These are phyloP conservation scores for Calonectria henricotiae DNA, from an alignment of 2,329 filamentous ascomycete species.

Conservation along the genomic window DNA sequence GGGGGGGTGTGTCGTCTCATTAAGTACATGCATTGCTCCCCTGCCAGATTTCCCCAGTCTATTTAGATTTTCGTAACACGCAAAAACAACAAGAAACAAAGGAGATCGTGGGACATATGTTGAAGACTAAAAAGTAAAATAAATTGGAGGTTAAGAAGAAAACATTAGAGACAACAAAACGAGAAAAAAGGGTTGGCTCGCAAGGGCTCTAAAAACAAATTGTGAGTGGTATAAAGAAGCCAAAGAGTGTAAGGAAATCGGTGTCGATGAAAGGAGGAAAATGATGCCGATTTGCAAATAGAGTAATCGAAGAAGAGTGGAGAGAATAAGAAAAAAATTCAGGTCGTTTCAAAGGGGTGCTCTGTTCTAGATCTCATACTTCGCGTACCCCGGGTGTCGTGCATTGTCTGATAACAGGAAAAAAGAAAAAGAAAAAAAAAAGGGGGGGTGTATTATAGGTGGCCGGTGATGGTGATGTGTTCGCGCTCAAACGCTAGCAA, in stretches of 20 bases:
- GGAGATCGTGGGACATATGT: conserved; percentile 49
- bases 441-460: conserved; percentile 36
- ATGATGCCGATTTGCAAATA: conserved; percentile 49
- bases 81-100: conserved; percentile 45
- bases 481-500: conserved; percentile 31
- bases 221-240: conserved; percentile 31
- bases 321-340: conserved; percentile 43
- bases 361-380: conserved; percentile 46
- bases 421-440: too few relatives aligned
- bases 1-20: conserved; percentile 44
- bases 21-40: conserved; percentile 52
- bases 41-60: conserved; percentile 51
- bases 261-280: conserved; percentile 41
- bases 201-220: conserved; percentile 28
- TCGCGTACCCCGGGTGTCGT: conserved; percentile 43
- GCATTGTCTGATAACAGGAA: conserved; percentile 36
- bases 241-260: conserved; percentile 46
- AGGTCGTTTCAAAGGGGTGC: conserved; percentile 44
- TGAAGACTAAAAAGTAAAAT: conserved; percentile 38
- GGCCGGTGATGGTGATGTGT: conserved; percentile 32
- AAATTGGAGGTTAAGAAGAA: conserved; percentile 10
- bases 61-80: conserved; percentile 48
- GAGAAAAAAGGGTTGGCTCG: conserved; percentile 39
- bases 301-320: conserved; percentile 43
- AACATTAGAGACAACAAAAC: conserved; percentile 37